These are phyloP conservation scores for Yamadazyma epiphylla DNA, from an alignment of 1,139 yeast species.

Conservation along the genomic window DNA sequence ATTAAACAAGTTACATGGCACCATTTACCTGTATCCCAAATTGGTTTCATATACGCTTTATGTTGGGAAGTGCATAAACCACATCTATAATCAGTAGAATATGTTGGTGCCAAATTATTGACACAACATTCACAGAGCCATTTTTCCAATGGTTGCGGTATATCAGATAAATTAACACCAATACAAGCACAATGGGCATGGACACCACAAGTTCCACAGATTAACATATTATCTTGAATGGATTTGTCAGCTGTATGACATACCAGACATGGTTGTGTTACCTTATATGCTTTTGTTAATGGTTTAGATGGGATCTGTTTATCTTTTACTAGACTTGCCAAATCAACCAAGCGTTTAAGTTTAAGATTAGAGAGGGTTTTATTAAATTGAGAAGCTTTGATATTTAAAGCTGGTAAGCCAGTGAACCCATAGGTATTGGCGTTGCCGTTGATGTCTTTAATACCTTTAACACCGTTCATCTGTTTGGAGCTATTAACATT, in stretches of 20 bases:
- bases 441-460: not conserved
- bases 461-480: not conserved
- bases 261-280: conserved; percentile 2
- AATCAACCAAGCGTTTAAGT: conserved; percentile 16
- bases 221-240: conserved; percentile 29
- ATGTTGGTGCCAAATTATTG: conserved; percentile 61
- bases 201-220: conserved; percentile 68
- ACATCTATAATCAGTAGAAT: conserved; percentile 61
- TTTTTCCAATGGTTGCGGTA: conserved; percentile 25
- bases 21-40: conserved; percentile 66
- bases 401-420: not conserved
- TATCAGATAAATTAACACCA: conserved; percentile 39
- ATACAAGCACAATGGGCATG: conserved; percentile 71
- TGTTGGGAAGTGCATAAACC: conserved; percentile 54
- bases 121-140: conserved; percentile 88
- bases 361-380: conserved; percentile 12
- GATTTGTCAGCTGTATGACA: conserved; percentile 2
- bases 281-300: too few relatives aligned
- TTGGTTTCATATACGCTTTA: conserved; percentile 71
- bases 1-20: conserved; percentile 76
- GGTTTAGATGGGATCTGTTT: conserved; percentile 9
- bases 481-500: not conserved
- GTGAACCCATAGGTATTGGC: not conserved
- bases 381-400: conserved; percentile 1
- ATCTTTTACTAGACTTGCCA: conserved; percentile 5